phyloP scores from a whole-genome alignment of 2,329 filamentous ascomycete species.

The Colletotrichum costaricense region DNA sequence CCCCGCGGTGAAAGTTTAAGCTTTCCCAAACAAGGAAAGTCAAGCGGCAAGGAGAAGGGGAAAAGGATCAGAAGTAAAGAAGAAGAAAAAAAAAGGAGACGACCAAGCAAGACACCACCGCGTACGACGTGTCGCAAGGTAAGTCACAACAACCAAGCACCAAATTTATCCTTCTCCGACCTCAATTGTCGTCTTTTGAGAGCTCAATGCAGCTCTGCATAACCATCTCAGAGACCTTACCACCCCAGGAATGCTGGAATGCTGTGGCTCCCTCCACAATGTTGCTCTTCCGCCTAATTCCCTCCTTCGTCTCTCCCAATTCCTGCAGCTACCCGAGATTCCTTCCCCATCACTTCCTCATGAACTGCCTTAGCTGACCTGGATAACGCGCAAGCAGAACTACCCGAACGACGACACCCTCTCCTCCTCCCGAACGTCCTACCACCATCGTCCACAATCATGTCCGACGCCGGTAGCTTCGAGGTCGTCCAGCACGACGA shows the following conservation, averaged over 20 bases:
- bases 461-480: slow-evolving; percentile 61
- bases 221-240: neutral
- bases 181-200: slow-evolving; percentile 16
- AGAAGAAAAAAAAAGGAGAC: slow-evolving; percentile 6
- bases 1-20: slow-evolving; percentile 5
- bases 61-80: neutral
- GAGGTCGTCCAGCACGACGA: slow-evolving; percentile 58
- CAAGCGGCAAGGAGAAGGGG: neutral
- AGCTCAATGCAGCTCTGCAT: slow-evolving; percentile 16
- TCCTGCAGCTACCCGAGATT: slow-evolving; percentile 26
- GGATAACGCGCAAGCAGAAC: slow-evolving; percentile 17
- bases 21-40: slow-evolving; percentile 19
- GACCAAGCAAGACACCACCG: neutral
- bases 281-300: neutral
- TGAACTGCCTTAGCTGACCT: slow-evolving; percentile 17
- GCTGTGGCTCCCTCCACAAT: slow-evolving; percentile 8
- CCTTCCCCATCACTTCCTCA: neutral
- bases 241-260: slow-evolving; percentile 16
- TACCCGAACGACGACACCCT: slow-evolving; percentile 4
- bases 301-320: slow-evolving; percentile 3
- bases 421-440: slow-evolving; percentile 10
- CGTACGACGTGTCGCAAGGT: slow-evolving; percentile 28
- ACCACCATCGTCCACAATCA: slow-evolving; percentile 41
- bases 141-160: slow-evolving; percentile 3
- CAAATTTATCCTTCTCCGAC: neutral